phyloP scores from a whole-genome alignment of 768 basidiomycete species.

The Cubamyces lactineus region DNA sequence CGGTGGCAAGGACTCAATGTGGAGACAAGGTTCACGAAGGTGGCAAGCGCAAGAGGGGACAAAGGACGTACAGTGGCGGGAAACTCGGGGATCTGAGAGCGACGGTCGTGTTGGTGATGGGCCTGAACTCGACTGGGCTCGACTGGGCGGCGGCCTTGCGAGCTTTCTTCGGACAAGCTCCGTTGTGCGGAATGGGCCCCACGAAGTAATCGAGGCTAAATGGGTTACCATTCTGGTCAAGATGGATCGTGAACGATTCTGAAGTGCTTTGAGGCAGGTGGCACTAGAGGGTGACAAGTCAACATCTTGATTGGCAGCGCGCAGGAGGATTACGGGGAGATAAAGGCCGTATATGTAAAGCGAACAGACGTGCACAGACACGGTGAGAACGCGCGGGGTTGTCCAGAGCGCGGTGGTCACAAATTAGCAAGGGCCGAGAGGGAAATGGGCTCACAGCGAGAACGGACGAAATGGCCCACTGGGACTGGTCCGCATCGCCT shows the following conservation, averaged over 20 bases:
- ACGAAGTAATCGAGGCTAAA: slow-evolving; percentile 76
- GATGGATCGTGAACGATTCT: slow-evolving; percentile 62
- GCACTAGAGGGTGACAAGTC: slow-evolving; percentile 52
- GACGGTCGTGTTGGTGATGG: slow-evolving; percentile 56
- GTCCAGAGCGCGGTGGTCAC: slow-evolving; percentile 6
- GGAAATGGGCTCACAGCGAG: slow-evolving; percentile 51
- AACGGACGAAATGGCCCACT: slow-evolving; percentile 64
- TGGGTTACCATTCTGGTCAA: slow-evolving; percentile 48
- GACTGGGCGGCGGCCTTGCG: slow-evolving; percentile 18
- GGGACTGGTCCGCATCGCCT: slow-evolving; percentile 44
- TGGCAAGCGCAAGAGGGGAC: background rate
- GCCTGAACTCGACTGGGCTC: slow-evolving; percentile 32
- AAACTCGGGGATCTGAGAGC: slow-evolving; percentile 46
- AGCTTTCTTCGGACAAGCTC: slow-evolving; percentile 52
- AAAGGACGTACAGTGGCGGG: slow-evolving; percentile 59
- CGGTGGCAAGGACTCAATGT: background rate
- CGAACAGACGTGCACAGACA: background rate
- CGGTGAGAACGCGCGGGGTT: slow-evolving; percentile 5
- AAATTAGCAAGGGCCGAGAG: slow-evolving; percentile 4
- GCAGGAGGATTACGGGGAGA: background rate
- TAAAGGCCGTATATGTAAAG: background rate
- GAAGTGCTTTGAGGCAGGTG: slow-evolving; percentile 57
- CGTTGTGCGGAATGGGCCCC: slow-evolving; percentile 67
- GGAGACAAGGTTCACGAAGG: background rate
- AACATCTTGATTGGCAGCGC: slow-evolving; percentile 8